Base-by-base conservation (phyloP, 805 yeast genomes). In the Yamadazyma tumulicola region DNA sequence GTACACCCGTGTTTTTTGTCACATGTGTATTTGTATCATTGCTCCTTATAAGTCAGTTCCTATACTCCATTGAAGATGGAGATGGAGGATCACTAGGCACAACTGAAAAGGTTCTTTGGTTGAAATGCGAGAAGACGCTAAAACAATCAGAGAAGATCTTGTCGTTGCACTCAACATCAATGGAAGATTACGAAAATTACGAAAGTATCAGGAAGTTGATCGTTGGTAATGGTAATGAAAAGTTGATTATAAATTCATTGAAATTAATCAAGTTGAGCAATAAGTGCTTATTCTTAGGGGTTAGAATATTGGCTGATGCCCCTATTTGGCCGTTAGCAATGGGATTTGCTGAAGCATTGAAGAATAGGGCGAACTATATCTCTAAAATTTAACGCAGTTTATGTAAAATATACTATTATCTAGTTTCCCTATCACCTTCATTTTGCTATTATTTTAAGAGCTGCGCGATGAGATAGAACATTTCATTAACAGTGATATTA, bases 321-420 rank as follows among this genome's bases (percentile, higher is more conserved):
- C 93, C 93, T 11, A 81, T 84, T 17, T 84, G 94, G 94, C 93
- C 93, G 0, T 72, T 83, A 32, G 85, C 88, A 1, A 61, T 84
- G 54, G 74, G 81, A 13, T 81, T 83, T 63, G 91, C 91, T 0
- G 91, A 83, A 52, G 88, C 87, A 2, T 64, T 83, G 48, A 83
- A 81, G 51, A 73, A 79, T 20, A 71, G 88, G 49, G 58, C 58
- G 2, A 43, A 43, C 19, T 45, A 45, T 37, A 46, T 49, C 19
- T 42, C 47, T 21, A 41, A 40, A 19, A 38, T 29, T 18, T 39
- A 28, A 31, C 21, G 10, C 16, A 11, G 24, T 31, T 15, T 8
- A n/a, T n/a, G n/a, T n/a, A n/a, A n/a, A n/a, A n/a, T n/a, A n/a
- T n/a, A n/a, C n/a, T n/a, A n/a, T n/a, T n/a, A n/a, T n/a, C n/a